Evolutionary conservation across 306 rosid genomes (phyloP).

Genomic region (Psophocarpus tetragonolobus): DNA sequence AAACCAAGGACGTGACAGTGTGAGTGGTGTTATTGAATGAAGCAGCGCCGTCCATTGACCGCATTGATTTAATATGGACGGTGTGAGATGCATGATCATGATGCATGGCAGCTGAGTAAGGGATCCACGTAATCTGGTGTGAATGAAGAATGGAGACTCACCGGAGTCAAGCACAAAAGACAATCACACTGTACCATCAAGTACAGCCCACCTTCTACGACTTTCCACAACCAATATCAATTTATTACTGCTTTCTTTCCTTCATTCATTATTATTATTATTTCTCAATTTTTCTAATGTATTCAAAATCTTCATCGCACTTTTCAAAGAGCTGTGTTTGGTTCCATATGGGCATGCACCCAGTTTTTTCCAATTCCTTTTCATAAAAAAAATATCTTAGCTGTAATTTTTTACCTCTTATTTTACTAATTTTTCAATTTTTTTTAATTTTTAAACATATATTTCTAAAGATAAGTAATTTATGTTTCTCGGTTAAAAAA

Average conservation of each 20-base stretch:
- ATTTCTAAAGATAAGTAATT: too few species aligned
- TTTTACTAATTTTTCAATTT: too few species aligned
- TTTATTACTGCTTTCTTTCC: too few species aligned
- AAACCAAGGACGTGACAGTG: not conserved
- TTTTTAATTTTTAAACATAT: too few species aligned
- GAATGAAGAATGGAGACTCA: conserved; percentile 4
- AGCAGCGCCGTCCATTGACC: conserved; percentile 41
- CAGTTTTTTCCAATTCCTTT: too few species aligned
- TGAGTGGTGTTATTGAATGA: conserved; percentile 18
- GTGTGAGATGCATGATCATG: conserved; percentile 10
- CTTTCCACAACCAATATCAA: not conserved
- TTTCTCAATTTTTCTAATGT: not conserved
- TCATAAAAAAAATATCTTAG: too few species aligned
- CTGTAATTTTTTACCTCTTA: too few species aligned
- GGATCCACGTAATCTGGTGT: not conserved
- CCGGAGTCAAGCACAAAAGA: not conserved
- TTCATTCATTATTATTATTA: not conserved
- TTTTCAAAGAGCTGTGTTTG: not conserved
- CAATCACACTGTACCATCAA: conserved; percentile 45
- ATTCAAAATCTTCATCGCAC: not conserved
- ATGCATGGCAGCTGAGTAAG: not conserved
- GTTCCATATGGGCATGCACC: not conserved
- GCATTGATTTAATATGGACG: conserved; percentile 3
- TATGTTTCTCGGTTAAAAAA: too few species aligned
- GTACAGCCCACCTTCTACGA: conserved; percentile 48